These are phyloP conservation scores for Sphaerulina vaccinii DNA, from an alignment of 2,329 filamentous ascomycete genomes.

Conservation along the genomic window DNA sequence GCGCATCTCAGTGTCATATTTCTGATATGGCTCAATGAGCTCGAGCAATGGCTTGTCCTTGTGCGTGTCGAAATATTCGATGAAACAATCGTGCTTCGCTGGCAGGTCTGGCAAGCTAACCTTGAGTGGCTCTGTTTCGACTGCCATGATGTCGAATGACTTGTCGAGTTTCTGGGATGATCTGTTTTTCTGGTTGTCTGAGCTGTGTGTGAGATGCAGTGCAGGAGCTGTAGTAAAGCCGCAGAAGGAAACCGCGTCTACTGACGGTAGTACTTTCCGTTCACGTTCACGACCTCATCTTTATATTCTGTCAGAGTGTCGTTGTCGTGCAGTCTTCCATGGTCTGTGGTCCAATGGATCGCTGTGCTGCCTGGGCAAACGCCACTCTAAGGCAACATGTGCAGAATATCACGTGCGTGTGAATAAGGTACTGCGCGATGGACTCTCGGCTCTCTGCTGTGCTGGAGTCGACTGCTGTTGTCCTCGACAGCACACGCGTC, in stretches of 20 bases:
- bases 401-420: not conserved
- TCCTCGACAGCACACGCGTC: no score
- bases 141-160: constrained; percentile 14
- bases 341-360: constrained; percentile 17
- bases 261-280: no score
- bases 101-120: constrained; percentile 39
- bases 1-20: constrained; percentile 66
- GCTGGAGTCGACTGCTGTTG: no score
- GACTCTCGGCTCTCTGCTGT: no score
- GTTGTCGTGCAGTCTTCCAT: constrained; percentile 17
- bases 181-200: no score
- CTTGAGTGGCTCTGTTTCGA: constrained; percentile 13
- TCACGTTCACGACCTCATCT: no score
- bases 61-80: constrained; percentile 56
- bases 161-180: no score
- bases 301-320: not conserved
- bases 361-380: constrained; percentile 5
- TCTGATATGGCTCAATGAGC: constrained; percentile 64
- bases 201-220: no score
- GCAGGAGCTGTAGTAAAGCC: no score
- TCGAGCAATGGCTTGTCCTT: constrained; percentile 55
- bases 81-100: constrained; percentile 43
- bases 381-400: constrained; percentile 10
- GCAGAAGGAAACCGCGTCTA: no score
- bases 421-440: no score